A percentile compares a stretch with the other conserved stretches of the same genome.
Evolutionary conservation across 1,139 yeast genomes (phyloP).

Genomic region (Geotrichum reessii): DNA sequence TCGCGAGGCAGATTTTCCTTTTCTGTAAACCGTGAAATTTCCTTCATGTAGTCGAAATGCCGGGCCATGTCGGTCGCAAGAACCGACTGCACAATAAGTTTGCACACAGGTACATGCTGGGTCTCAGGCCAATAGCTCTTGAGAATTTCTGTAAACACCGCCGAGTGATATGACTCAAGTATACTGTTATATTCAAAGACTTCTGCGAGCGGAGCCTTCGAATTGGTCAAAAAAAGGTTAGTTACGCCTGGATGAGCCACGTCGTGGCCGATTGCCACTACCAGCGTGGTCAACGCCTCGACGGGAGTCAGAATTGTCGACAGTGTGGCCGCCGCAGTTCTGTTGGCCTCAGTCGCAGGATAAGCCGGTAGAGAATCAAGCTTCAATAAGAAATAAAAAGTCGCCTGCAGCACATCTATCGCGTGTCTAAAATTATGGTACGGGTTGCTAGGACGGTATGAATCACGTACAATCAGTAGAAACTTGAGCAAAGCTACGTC

Average conservation of each 20-base stretch:
- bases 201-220: conserved; percentile 61
- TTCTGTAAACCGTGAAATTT: conserved; percentile 30
- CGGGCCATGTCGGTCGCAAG: conserved; percentile 93
- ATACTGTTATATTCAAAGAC: conserved; percentile 63
- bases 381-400: conserved; percentile 56
- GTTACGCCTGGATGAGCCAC: conserved; percentile 95
- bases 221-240: conserved; percentile 59
- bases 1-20: not conserved
- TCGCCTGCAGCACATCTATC: conserved; percentile 89
- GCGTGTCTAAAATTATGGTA: conserved; percentile 96
- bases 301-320: conserved; percentile 30
- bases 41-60: conserved; percentile 68
- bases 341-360: not conserved
- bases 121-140: conserved; percentile 57
- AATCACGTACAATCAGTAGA: conserved; percentile 60
- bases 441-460: conserved; percentile 77
- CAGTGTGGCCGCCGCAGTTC: not conserved
- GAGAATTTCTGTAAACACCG: conserved; percentile 59
- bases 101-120: conserved; percentile 25
- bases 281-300: conserved; percentile 54
- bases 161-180: conserved; percentile 76
- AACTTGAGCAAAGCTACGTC: conserved; percentile 51
- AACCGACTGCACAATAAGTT: conserved; percentile 40
- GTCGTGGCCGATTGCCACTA: conserved; percentile 92
- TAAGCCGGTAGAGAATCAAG: conserved; percentile 43